Evolutionary conservation across 108 stramenopile species (phyloP).

Genomic region (Stephanodiscus triporus): DNA sequence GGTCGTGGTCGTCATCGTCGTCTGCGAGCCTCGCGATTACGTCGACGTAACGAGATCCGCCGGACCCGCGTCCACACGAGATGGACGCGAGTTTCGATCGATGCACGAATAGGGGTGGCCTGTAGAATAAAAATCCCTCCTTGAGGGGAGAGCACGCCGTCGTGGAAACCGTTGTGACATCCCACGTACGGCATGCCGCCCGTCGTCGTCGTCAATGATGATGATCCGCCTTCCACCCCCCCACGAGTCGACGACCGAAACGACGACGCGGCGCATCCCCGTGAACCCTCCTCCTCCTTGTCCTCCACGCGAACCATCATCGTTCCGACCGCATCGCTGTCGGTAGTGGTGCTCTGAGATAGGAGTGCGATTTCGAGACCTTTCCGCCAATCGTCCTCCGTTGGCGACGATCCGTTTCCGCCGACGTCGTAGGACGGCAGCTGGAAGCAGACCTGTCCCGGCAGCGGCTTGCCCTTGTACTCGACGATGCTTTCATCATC

Average conservation of each 20-base stretch:
- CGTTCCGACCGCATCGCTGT: too few relatives aligned
- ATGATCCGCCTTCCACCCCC: conserved; percentile 26
- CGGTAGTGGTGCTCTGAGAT: background rate
- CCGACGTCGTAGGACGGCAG: too few relatives aligned
- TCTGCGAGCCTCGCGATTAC: conserved; percentile 38
- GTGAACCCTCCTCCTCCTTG: background rate
- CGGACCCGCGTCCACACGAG: conserved; percentile 73
- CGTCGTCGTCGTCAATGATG: too few relatives aligned
- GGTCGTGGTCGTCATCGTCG: conserved; percentile 16
- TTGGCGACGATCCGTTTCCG: too few relatives aligned
- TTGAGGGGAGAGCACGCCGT: conserved; percentile 77
- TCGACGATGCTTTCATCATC: background rate
- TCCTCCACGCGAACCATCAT: too few relatives aligned
- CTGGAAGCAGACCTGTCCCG: too few relatives aligned
- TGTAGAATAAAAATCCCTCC: conserved; percentile 82
- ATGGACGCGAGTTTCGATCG: conserved; percentile 59
- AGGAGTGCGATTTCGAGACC: conserved; percentile 26
- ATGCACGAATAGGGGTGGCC: conserved; percentile 76
- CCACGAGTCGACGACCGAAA: too few relatives aligned
- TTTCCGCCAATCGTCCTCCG: conserved; percentile 37
- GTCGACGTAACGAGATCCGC: conserved; percentile 72
- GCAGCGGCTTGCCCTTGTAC: conserved; percentile 22
- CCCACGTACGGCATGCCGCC: conserved; percentile 78
- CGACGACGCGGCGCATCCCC: too few relatives aligned
- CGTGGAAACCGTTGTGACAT: conserved; percentile 76